A percentile compares a stretch with the other conserved stretches of the same genome.
phyloP scores from a whole-genome alignment of 805 yeast species.

The Ogataea wickerhamii region DNA sequence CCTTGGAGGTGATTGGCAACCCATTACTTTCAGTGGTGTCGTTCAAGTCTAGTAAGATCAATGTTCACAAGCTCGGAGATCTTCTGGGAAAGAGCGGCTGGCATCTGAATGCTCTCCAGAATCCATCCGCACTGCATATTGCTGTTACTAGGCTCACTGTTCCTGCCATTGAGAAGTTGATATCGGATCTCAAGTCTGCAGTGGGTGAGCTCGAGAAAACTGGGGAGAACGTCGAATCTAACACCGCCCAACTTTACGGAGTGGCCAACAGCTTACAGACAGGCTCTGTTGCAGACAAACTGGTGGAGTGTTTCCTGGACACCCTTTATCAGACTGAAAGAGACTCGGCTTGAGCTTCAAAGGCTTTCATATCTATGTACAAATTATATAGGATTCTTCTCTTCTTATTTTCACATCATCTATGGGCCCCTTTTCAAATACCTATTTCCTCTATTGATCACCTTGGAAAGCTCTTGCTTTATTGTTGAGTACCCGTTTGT shows the following conservation, averaged over 20 bases:
- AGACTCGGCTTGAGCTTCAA: neutral
- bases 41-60: conserved; percentile 58
- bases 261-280: conserved; percentile 91
- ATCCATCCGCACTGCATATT: conserved; percentile 87
- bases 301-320: conserved; percentile 80
- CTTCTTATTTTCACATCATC: neutral
- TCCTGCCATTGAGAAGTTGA: conserved; percentile 56
- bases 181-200: conserved; percentile 44
- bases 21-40: conserved; percentile 82
- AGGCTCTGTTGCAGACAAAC: conserved; percentile 73
- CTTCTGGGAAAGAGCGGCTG: conserved; percentile 65
- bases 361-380: neutral
- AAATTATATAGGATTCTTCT: neutral
- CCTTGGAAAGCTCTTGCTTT: conserved; percentile 27
- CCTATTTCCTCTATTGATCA: conserved; percentile 19
- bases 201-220: conserved; percentile 38
- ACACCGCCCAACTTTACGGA: conserved; percentile 89
- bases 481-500: conserved; percentile 41
- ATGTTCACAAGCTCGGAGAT: conserved; percentile 80
- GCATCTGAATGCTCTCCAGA: conserved; percentile 86
- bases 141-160: conserved; percentile 78
- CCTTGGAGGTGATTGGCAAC: conserved; percentile 73
- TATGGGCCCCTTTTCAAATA: conserved; percentile 11
- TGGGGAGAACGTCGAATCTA: conserved; percentile 32
- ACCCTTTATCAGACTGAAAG: conserved; percentile 57